A percentile compares a stretch with the other conserved stretches of the same genome.
phyloP scores from a whole-genome alignment of 331 rosid species.

The Acacia pycnantha region DNA sequence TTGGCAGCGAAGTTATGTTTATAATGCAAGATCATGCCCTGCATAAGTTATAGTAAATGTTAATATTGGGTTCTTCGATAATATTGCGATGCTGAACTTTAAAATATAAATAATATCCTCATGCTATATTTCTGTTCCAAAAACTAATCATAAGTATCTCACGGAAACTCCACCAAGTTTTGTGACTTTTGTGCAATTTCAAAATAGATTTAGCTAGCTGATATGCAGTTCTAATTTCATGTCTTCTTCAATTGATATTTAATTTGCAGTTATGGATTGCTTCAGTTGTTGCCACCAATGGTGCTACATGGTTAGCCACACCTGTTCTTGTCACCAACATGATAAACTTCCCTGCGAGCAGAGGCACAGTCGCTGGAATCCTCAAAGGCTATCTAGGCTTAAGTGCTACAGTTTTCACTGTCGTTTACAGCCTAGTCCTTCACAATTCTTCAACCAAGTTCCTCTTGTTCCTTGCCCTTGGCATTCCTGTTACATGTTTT shows the following conservation, averaged over 20 bases:
- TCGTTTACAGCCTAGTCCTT: constrained; percentile 62
- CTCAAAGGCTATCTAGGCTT: constrained; percentile 85
- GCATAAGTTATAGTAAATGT: background rate
- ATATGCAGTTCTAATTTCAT: background rate
- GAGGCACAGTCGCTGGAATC: constrained; percentile 74
- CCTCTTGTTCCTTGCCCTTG: constrained; percentile 59
- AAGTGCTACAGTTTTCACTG: constrained; percentile 75
- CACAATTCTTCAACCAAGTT: constrained; percentile 53
- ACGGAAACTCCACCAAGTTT: background rate
- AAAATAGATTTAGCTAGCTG: background rate
- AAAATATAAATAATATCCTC: background rate
- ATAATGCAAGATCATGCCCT: background rate
- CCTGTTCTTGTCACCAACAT: constrained; percentile 82
- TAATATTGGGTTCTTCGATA: background rate
- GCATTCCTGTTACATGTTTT: constrained; percentile 65
- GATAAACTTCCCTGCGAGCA: constrained; percentile 75
- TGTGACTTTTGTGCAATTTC: background rate
- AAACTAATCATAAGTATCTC: background rate
- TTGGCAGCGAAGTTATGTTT: background rate
- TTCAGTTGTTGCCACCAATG: constrained; percentile 63
- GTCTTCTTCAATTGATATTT: background rate
- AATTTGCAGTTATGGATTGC: constrained; percentile 67
- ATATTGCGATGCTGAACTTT: background rate
- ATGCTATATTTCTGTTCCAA: background rate
- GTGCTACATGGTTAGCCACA: constrained; percentile 74